Evolutionary conservation across 129 eudicot species (phyloP).

Genomic region (Heracleum sosnowskyi): DNA sequence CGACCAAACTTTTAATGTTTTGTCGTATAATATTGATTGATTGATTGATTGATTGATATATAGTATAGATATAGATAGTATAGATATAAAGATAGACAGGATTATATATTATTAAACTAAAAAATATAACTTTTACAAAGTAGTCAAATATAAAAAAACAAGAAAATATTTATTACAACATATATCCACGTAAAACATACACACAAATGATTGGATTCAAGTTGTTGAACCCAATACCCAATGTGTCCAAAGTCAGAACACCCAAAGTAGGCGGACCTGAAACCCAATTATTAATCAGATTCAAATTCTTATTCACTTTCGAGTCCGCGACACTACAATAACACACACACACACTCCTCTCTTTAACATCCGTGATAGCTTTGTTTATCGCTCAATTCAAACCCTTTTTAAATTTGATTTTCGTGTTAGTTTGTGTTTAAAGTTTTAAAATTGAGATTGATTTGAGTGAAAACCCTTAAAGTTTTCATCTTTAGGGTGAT

Average conservation of each 20-base stretch:
- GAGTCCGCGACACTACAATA: conserved; percentile 37
- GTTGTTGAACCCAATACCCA: not conserved
- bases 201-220: not conserved
- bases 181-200: not conserved
- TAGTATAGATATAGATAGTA: too few species aligned
- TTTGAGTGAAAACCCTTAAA: conserved; percentile 8
- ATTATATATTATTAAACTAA: too few species aligned
- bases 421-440: not conserved
- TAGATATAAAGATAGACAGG: too few species aligned
- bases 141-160: too few species aligned
- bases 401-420: conserved; percentile 9
- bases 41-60: too few species aligned
- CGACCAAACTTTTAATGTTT: too few species aligned
- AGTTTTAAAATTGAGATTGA: conserved; percentile 1
- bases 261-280: conserved; percentile 31
- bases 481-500: not conserved
- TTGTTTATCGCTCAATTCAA: not conserved
- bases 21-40: too few species aligned
- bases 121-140: too few species aligned
- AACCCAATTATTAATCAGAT: conserved; percentile 21
- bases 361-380: too few species aligned
- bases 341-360: conserved; percentile 21
- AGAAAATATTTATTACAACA: not conserved
- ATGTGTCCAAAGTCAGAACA: not conserved
- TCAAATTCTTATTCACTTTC: conserved; percentile 21